phyloP scores from a whole-genome alignment of 345 rosid genomes.

The Arabis hirsuta region DNA sequence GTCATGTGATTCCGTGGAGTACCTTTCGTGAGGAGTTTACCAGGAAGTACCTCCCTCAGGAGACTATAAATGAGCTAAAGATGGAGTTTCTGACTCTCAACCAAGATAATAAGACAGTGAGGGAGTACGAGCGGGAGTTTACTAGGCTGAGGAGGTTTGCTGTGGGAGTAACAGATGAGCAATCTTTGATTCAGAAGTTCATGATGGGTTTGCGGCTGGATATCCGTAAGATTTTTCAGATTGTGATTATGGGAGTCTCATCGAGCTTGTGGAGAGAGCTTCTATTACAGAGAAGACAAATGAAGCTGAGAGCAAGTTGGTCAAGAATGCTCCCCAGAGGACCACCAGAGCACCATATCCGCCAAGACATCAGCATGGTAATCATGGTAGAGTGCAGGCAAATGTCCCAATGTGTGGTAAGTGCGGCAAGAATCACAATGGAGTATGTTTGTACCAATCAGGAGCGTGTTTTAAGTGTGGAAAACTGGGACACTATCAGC shows the following conservation, averaged over 20 bases:
- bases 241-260: neutral
- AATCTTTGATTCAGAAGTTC: neutral
- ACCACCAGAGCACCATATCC: neutral
- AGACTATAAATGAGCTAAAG: neutral
- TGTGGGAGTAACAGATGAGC: neutral
- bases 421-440: neutral
- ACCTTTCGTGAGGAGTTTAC: neutral
- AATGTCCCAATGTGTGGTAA: neutral
- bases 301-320: neutral
- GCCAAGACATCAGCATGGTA: neutral
- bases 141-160: neutral
- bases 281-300: neutral
- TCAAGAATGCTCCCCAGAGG: neutral
- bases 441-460: neutral
- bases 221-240: neutral
- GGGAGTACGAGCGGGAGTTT: neutral
- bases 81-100: neutral
- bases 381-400: neutral
- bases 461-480: neutral
- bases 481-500: neutral
- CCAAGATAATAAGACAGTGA: neutral
- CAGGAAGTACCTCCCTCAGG: neutral
- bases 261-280: neutral
- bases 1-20: neutral
- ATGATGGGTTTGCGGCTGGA: neutral